Base-by-base conservation (phyloP, 176 grass and related monocot species). In the Luzula sylvatica region DNA sequence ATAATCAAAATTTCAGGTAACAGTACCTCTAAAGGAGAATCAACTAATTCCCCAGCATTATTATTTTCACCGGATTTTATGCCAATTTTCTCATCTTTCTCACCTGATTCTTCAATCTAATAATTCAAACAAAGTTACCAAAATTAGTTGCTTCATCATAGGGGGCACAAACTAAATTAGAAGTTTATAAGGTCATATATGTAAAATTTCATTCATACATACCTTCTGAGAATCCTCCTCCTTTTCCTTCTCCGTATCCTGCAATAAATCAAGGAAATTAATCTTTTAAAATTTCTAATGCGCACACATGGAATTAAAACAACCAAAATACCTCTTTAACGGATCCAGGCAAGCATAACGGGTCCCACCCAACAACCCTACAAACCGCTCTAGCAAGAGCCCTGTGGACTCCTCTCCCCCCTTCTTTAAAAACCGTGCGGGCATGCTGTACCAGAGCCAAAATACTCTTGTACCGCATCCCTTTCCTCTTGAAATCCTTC, bases 361-460 rank as follows among this genome's bases (percentile, higher is more conserved):
- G 15, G 15, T 56, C 65, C 38, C 39, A 43, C 22, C 51, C 50
- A 56, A 56, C 32, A 53, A 65, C 38, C 15, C 38, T 17, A 46
- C 50, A 68, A 42, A 69, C 13, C 0, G 35, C 51, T 50, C 51
- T 69, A 21, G 51, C 50, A 56, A 69, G 53, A 30, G 65, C 51
- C 38, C 65, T 48, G 52, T 69, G 51, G 6, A 50, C 50, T 3
- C 42, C 38, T 2, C 23, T 46, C 8, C 38, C 26, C 30, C 42
- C 53, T 15, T 14, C 41, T 50, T 69, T 69, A 1, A 38, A 69
- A 27, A 69, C 53, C 29, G 65, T 55, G 38, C 56, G 55, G 23
- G 65, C 50, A 45, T 69, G 65, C 22, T 69, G 65, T 16, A 55
- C 18, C 23, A 69, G 50, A 2, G 51, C 50, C 38, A 56, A 23